phyloP scores from a whole-genome alignment of 768 basidiomycete species.

The Boletus edulis region DNA sequence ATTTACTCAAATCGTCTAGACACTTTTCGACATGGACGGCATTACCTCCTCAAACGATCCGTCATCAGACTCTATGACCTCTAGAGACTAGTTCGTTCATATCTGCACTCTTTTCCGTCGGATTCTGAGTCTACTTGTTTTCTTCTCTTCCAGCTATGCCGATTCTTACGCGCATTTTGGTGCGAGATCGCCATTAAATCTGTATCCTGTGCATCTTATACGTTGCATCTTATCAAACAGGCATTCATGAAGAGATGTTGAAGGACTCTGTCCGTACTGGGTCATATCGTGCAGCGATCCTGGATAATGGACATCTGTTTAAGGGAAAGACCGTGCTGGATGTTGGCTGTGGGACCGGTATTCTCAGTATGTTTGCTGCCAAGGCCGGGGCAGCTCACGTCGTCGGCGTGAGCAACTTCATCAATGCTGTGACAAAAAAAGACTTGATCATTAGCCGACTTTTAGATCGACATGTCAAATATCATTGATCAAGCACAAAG shows the following conservation, averaged over 20 bases:
- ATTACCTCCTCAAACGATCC: constrained; percentile 27
- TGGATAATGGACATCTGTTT: constrained; percentile 94
- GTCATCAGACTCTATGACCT: constrained; percentile 62
- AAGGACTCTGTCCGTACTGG: constrained; percentile 95
- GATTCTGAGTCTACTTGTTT: constrained; percentile 38
- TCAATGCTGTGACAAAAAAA: background rate
- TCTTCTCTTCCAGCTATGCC: constrained; percentile 68
- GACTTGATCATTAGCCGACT: constrained; percentile 13
- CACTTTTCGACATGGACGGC: constrained; percentile 25
- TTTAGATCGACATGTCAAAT: constrained; percentile 98
- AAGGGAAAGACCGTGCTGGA: constrained; percentile 96
- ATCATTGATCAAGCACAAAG: constrained; percentile 99
- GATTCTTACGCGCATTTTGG: constrained; percentile 97
- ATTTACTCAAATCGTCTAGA: background rate
- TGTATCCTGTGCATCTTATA: constrained; percentile 2
- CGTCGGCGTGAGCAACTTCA: constrained; percentile 66
- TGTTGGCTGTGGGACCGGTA: constrained; percentile 98
- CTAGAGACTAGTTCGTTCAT: constrained; percentile 79
- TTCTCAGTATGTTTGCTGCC: constrained; percentile 96
- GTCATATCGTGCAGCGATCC: constrained; percentile 91
- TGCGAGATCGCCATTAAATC: constrained; percentile 33
- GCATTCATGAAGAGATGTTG: constrained; percentile 99
- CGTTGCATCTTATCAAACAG: constrained; percentile 37
- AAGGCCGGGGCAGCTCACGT: constrained; percentile 94
- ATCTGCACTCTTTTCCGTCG: constrained; percentile 24